Conservation (phyloP, 2,329 filamentous ascomycete species). For the Diaporthe citrichinensis region DNA sequence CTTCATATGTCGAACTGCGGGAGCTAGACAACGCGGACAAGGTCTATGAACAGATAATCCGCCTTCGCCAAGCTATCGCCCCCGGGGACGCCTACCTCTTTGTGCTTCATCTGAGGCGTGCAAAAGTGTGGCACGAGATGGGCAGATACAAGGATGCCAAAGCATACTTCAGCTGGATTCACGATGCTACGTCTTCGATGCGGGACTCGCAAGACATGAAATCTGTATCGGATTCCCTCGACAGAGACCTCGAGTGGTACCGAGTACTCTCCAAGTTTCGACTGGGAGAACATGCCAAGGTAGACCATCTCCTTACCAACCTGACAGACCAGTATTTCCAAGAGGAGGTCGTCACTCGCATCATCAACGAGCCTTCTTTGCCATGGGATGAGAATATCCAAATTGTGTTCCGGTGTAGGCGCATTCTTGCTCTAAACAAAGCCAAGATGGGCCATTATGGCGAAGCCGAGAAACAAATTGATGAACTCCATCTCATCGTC, state of each 20-base stretch:
- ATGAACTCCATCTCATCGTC: not conserved
- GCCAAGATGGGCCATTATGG: not conserved
- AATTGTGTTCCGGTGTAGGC: not conserved
- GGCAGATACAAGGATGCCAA: not conserved
- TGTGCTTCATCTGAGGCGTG: not conserved
- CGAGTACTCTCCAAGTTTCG: not conserved
- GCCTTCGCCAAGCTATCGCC: not conserved
- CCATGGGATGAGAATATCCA: not conserved
- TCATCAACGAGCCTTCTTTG: not conserved
- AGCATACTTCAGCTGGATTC: not conserved
- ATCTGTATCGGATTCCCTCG: not conserved
- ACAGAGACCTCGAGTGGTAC: not conserved
- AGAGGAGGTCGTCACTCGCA: not conserved
- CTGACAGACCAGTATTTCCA: not conserved
- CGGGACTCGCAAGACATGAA: not conserved
- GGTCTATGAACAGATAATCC: not conserved
- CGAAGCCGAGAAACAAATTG: not conserved
- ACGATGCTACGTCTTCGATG: not conserved
- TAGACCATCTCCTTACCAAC: not conserved
- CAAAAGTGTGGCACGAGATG: not conserved
- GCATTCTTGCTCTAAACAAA: not conserved
- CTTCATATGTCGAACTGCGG: not conserved
- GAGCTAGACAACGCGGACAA: not conserved
- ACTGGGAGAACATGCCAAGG: not conserved
- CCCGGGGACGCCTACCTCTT: not conserved